Evolutionary conservation across 2,329 filamentous ascomycete species (phyloP).

Genomic region (Nannizziopsis barbatae): DNA sequence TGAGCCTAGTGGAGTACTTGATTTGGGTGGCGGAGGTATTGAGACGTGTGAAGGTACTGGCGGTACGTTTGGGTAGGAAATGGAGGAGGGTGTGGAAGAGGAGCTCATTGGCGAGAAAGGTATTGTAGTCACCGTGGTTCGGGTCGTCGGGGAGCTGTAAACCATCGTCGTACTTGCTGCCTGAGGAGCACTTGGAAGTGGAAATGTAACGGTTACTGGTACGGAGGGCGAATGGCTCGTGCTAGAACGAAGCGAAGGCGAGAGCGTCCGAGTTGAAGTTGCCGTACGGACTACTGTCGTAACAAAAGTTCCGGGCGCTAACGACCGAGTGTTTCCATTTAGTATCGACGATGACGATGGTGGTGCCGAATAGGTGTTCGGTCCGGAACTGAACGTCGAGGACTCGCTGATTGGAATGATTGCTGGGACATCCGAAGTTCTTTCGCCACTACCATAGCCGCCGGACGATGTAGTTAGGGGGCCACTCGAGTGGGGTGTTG

Average conservation of each 20-base stretch:
- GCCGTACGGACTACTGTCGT: neutral
- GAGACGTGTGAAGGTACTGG: neutral
- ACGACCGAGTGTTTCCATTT: neutral
- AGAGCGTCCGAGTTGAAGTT: neutral
- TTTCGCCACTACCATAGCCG: neutral
- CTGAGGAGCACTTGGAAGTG: neutral
- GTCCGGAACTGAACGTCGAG: neutral
- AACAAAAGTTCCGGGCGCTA: neutral
- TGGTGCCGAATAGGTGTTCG: neutral
- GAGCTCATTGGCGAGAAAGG: neutral
- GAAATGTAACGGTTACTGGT: conserved; percentile 2
- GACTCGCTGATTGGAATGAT: conserved; percentile 1
- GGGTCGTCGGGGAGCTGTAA: neutral
- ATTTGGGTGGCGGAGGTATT: neutral
- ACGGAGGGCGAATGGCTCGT: neutral
- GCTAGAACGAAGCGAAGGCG: neutral
- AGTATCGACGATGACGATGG: neutral
- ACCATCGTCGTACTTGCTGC: neutral
- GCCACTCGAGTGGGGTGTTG: neutral
- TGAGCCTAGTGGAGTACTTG: neutral
- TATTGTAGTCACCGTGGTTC: neutral
- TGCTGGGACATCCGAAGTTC: neutral
- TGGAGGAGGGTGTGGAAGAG: neutral
- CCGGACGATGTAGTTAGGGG: neutral
- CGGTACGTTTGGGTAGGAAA: neutral